A percentile compares a stretch with the other conserved stretches of the same genome.
phyloP scores from a whole-genome alignment of 371 early-diverging fungal genomes.

The Entomophthora muscae region DNA sequence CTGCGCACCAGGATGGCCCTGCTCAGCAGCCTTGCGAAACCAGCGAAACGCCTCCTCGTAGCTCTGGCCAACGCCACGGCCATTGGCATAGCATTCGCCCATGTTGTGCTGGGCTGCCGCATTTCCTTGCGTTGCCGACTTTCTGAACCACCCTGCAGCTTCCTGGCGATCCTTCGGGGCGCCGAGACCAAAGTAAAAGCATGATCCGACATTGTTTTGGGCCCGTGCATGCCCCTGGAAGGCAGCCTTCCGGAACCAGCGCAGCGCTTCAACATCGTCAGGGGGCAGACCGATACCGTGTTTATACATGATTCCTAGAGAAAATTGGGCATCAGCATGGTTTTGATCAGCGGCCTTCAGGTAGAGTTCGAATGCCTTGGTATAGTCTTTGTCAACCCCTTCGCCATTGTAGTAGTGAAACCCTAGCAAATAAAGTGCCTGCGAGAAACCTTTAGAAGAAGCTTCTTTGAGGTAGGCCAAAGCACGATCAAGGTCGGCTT shows the following conservation, averaged over 20 bases:
- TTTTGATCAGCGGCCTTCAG: slow-evolving; percentile 26
- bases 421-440: slow-evolving; percentile 53
- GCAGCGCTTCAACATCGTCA: slow-evolving; percentile 28
- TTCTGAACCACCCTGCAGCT: slow-evolving; percentile 45
- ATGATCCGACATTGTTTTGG: slow-evolving; percentile 65
- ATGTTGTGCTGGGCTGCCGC: slow-evolving; percentile 46
- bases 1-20: slow-evolving; percentile 14
- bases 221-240: slow-evolving; percentile 54
- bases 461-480: slow-evolving; percentile 59
- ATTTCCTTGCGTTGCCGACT: slow-evolving; percentile 27
- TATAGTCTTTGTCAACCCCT: slow-evolving; percentile 26
- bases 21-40: slow-evolving; percentile 26
- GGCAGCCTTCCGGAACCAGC: slow-evolving; percentile 57
- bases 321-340: slow-evolving; percentile 24
- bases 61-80: slow-evolving; percentile 36
- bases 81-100: slow-evolving; percentile 61
- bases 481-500: slow-evolving; percentile 45
- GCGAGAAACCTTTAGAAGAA: slow-evolving; percentile 52
- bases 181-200: slow-evolving; percentile 27
- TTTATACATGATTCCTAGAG: slow-evolving; percentile 20
- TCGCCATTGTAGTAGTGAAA: slow-evolving; percentile 31
- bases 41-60: slow-evolving; percentile 19
- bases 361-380: slow-evolving; percentile 54
- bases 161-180: slow-evolving; percentile 29
- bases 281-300: slow-evolving; percentile 48